phyloP scores from a whole-genome alignment of 2,329 filamentous ascomycete species.

The Stemphylium beticola region DNA sequence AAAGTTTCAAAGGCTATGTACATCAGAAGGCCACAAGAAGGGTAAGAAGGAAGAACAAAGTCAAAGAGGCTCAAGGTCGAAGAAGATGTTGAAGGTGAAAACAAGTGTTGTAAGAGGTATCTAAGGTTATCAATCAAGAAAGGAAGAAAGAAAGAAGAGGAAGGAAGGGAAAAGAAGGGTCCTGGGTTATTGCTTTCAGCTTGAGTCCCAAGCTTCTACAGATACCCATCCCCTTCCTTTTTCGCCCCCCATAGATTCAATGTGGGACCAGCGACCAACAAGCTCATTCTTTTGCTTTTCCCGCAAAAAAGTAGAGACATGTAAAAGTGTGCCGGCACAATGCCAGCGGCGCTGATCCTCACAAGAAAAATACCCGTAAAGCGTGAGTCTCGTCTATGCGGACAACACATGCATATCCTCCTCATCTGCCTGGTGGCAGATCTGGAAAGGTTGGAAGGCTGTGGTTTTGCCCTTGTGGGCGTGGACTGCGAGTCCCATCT shows the following conservation, averaged over 20 bases:
- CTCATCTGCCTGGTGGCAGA: conserved; percentile 35
- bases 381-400: conserved; percentile 28
- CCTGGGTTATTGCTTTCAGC: neutral
- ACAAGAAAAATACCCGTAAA: conserved; percentile 5
- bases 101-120: too few species aligned
- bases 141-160: neutral
- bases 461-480: conserved; percentile 61
- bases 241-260: conserved; percentile 1
- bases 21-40: conserved; percentile 19
- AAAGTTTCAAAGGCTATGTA: conserved; percentile 25
- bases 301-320: conserved; percentile 16
- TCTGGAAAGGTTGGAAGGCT: conserved; percentile 34
- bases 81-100: conserved; percentile 13
- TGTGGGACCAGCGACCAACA: conserved; percentile 50
- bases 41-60: conserved; percentile 13
- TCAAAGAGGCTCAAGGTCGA: conserved; percentile 12
- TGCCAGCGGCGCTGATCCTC: conserved; percentile 49
- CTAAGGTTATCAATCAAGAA: too few species aligned
- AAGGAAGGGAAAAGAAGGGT: conserved; percentile 14
- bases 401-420: conserved; percentile 55
- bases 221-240: too few species aligned
- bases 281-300: conserved; percentile 13
- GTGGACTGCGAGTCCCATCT: conserved; percentile 87
- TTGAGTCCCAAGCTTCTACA: conserved; percentile 1
- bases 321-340: conserved; percentile 39